Conservation (phyloP, 257 asterid species). For the Nicotiana otophora region DNA sequence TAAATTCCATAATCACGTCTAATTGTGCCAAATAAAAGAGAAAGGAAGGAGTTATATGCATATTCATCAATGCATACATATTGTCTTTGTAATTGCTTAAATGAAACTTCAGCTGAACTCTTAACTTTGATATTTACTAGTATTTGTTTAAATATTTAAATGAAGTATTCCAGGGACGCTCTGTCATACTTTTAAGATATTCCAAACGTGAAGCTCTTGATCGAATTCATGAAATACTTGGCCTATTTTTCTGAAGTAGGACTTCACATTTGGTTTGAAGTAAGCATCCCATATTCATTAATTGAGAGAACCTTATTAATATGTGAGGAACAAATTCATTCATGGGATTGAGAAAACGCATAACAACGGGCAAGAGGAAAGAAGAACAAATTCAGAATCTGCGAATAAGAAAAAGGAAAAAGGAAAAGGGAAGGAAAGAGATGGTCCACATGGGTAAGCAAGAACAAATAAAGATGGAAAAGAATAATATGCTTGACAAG, state of each 20-base stretch:
- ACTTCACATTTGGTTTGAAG: background rate
- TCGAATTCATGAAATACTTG: background rate
- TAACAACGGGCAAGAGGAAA: background rate
- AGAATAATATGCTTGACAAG: conserved; percentile 14
- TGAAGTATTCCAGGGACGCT: background rate
- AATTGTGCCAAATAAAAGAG: background rate
- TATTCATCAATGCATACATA: too few species aligned
- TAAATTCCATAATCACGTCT: background rate
- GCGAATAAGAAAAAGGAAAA: conserved; percentile 2
- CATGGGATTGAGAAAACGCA: background rate
- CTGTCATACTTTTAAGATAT: background rate
- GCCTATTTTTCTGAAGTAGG: background rate
- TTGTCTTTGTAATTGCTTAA: background rate
- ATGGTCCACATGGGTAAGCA: conserved; percentile 16
- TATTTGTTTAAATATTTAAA: background rate
- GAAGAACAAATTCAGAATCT: background rate
- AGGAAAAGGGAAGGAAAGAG: conserved; percentile 14
- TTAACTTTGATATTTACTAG: background rate
- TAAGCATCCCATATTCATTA: background rate
- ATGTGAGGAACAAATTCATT: background rate
- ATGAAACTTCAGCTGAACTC: background rate
- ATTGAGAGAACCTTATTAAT: background rate
- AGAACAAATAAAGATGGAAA: background rate
- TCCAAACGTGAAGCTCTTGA: too few species aligned
- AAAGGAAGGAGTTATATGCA: background rate